Evolutionary conservation across 1,139 yeast species (phyloP).

Genomic region (Saccharomyces hybrid): DNA sequence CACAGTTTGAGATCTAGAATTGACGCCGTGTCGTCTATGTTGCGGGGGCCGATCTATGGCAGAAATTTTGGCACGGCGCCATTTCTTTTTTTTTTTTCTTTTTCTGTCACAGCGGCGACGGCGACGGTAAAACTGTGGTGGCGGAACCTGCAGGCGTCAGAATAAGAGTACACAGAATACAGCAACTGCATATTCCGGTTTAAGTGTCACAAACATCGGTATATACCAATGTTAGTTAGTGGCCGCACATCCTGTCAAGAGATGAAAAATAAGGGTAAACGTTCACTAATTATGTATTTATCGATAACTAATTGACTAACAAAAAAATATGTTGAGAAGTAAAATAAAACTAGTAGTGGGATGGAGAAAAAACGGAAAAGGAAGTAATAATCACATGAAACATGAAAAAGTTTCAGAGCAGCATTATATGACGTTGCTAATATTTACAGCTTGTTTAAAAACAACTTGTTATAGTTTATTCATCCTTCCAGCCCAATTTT

Average conservation of each 20-base stretch:
- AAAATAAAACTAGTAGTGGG: neutral
- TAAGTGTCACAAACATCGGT: neutral
- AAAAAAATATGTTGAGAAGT: neutral
- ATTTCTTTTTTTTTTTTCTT: neutral
- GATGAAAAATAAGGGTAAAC: neutral
- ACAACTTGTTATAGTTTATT: constrained; percentile 3
- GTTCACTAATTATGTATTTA: neutral
- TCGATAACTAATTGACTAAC: neutral
- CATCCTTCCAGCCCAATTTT: constrained; percentile 60
- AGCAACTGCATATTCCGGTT: too few relatives aligned
- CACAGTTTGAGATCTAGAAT: neutral
- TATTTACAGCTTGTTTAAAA: neutral
- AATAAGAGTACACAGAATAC: too few relatives aligned
- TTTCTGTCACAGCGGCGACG: neutral
- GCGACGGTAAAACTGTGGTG: neutral
- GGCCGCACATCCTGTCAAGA: neutral
- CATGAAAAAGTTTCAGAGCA: neutral
- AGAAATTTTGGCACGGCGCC: neutral
- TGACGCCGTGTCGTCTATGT: neutral
- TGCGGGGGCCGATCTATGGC: neutral
- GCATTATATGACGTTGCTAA: neutral
- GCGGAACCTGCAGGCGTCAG: neutral
- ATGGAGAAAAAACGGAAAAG: neutral
- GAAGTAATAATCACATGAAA: neutral
- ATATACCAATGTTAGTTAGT: neutral